Conservation (phyloP, 192 early-diverging fungal genomes). For the Linderina pennispora region DNA sequence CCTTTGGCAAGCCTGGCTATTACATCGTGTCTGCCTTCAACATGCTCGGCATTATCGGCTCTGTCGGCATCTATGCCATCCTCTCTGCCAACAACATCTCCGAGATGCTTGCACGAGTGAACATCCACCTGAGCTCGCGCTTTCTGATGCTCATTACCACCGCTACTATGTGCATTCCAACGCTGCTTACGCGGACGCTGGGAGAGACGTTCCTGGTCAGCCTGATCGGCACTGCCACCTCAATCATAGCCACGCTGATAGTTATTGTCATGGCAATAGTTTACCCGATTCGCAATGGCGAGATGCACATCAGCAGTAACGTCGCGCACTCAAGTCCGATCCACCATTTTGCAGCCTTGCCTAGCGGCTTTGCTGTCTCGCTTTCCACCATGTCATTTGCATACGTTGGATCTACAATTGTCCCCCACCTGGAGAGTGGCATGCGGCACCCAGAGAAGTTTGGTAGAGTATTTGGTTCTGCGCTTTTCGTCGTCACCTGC, state of each 20-base stretch:
- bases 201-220: conserved; percentile 67
- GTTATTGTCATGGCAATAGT: conserved; percentile 44
- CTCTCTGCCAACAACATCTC: conserved; percentile 36
- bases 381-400: conserved; percentile 64
- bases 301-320: conserved; percentile 16
- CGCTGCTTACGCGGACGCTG: conserved; percentile 61
- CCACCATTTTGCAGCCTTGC: conserved; percentile 17
- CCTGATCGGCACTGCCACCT: conserved; percentile 57
- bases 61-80: conserved; percentile 33
- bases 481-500: conserved; percentile 50
- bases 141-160: conserved; percentile 44
- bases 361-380: conserved; percentile 52
- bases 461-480: conserved; percentile 48
- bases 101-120: conserved; percentile 20
- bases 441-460: conserved; percentile 66
- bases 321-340: conserved; percentile 5
- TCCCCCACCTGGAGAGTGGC: conserved; percentile 65
- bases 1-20: conserved; percentile 33
- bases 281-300: conserved; percentile 29
- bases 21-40: conserved; percentile 35
- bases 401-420: conserved; percentile 67
- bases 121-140: conserved; percentile 19
- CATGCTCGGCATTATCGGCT: conserved; percentile 39
- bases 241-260: conserved; percentile 56
- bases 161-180: conserved; percentile 52